A percentile compares a stretch with the other conserved stretches of the same genome.
phyloP scores from a whole-genome alignment of 2,329 filamentous ascomycete species.

The Penicillium janthinellum region DNA sequence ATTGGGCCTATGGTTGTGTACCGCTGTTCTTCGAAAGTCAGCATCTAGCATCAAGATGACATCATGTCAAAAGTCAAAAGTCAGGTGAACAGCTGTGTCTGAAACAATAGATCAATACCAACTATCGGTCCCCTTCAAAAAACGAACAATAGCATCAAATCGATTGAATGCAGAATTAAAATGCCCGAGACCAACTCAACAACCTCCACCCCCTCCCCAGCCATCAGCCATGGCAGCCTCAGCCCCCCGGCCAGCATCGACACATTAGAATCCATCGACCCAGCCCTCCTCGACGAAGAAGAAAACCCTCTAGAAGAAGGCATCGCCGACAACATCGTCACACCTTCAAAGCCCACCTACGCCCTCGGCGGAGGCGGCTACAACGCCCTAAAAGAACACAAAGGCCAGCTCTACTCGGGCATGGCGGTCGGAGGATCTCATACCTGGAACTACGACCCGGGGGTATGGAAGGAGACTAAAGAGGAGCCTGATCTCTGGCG shows the following conservation, averaged over 20 bases:
- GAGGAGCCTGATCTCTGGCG: slow-evolving; percentile 40
- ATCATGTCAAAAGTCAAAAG: background rate
- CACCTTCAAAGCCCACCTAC: slow-evolving; percentile 2
- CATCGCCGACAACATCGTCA: slow-evolving; percentile 8
- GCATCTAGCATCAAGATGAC: slow-evolving; percentile 8
- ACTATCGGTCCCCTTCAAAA: background rate
- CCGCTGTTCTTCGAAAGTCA: background rate
- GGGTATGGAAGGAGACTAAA: slow-evolving; percentile 40
- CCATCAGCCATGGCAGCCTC: background rate
- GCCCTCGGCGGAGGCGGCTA: slow-evolving; percentile 25
- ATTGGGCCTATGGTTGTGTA: background rate
- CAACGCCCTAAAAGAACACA: slow-evolving; percentile 36
- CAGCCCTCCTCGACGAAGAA: slow-evolving; percentile 22
- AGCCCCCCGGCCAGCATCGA: background rate
- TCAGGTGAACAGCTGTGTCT: no score
- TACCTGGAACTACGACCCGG: slow-evolving; percentile 42
- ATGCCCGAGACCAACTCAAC: background rate
- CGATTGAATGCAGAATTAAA: no score
- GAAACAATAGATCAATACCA: background rate
- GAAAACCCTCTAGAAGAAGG: slow-evolving; percentile 24
- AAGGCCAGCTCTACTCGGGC: slow-evolving; percentile 40
- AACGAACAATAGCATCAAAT: background rate
- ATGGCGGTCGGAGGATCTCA: slow-evolving; percentile 43
- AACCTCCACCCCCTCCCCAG: background rate
- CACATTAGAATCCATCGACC: slow-evolving; percentile 6